These are phyloP conservation scores for Batkoa obscura DNA, from an alignment of 371 early-diverging fungal species.

Conservation along the genomic window DNA sequence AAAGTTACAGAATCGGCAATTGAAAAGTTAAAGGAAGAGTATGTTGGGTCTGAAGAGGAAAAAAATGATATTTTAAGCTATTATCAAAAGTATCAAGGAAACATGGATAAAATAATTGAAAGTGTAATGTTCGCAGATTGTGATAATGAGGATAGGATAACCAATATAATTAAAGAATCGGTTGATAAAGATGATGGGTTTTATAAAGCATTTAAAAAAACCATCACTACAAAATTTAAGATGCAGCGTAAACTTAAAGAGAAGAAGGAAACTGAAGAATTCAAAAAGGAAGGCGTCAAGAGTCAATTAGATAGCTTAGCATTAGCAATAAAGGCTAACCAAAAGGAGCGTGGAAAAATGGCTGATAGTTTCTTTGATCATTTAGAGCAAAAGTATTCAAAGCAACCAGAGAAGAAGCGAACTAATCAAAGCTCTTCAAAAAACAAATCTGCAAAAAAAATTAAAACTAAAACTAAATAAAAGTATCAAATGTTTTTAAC, in stretches of 20 bases:
- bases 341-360: neutral
- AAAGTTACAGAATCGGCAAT: conserved; percentile 57
- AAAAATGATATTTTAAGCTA: conserved; percentile 43
- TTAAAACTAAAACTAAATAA: too few species aligned
- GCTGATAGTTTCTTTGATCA: neutral
- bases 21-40: conserved; percentile 37
- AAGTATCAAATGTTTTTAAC: too few species aligned
- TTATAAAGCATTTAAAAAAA: conserved; percentile 37
- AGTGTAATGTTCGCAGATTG: conserved; percentile 35
- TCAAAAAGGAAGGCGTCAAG: conserved; percentile 10
- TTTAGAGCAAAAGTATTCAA: neutral
- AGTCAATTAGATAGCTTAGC: neutral
- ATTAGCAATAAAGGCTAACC: neutral
- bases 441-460: too few species aligned
- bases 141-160: conserved; percentile 49
- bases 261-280: conserved; percentile 27
- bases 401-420: too few species aligned
- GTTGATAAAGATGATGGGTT: conserved; percentile 30
- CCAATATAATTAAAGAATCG: conserved; percentile 34
- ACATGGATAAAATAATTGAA: conserved; percentile 47
- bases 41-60: conserved; percentile 73
- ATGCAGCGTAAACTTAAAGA: conserved; percentile 28
- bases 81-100: conserved; percentile 45
- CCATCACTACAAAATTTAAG: conserved; percentile 25
- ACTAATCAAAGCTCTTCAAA: too few species aligned